Percentiles rank a stretch among this genome's conserved stretches.
Conservation (phyloP, 805 yeast species). For the Starmerella gropengiesseri region DNA sequence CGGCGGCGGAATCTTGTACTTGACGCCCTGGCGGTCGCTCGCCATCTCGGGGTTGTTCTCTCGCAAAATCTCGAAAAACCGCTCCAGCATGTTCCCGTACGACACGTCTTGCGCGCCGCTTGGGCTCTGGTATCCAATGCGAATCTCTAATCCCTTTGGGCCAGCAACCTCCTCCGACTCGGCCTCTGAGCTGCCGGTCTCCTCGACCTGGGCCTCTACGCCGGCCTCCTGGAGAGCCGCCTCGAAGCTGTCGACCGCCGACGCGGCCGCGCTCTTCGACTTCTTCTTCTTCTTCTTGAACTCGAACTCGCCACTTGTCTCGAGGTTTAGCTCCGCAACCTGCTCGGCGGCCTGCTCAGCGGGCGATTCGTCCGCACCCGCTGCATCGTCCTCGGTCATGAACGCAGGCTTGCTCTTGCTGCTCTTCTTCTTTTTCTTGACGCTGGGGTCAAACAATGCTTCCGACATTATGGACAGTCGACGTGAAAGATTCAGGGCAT, state of each 20-base stretch:
- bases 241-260: constrained; percentile 71
- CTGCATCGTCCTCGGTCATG: constrained; percentile 30
- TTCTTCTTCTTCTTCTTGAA: constrained; percentile 67
- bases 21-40: constrained; percentile 85
- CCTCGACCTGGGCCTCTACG: constrained; percentile 40
- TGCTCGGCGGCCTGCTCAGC: constrained; percentile 33
- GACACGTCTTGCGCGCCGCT: constrained; percentile 34
- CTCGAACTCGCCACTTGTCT: constrained; percentile 26
- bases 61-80: constrained; percentile 78
- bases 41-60: constrained; percentile 97
- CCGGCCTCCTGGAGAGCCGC: constrained; percentile 86
- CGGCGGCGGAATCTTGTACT: constrained; percentile 96
- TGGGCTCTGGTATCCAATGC: constrained; percentile 18
- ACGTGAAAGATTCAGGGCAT: neutral
- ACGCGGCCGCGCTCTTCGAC: constrained; percentile 48
- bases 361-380: constrained; percentile 41
- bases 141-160: constrained; percentile 16
- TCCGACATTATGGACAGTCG: constrained; percentile 16
- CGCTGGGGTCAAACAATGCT: constrained; percentile 29
- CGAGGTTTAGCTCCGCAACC: constrained; percentile 15
- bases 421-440: constrained; percentile 33
- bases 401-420: constrained; percentile 30
- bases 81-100: constrained; percentile 63
- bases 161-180: constrained; percentile 23
- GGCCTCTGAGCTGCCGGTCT: constrained; percentile 13